A percentile compares a stretch with the other conserved stretches of the same genome.
Conservation (phyloP, 2,329 filamentous ascomycete species). For the Phoma herbarum region DNA sequence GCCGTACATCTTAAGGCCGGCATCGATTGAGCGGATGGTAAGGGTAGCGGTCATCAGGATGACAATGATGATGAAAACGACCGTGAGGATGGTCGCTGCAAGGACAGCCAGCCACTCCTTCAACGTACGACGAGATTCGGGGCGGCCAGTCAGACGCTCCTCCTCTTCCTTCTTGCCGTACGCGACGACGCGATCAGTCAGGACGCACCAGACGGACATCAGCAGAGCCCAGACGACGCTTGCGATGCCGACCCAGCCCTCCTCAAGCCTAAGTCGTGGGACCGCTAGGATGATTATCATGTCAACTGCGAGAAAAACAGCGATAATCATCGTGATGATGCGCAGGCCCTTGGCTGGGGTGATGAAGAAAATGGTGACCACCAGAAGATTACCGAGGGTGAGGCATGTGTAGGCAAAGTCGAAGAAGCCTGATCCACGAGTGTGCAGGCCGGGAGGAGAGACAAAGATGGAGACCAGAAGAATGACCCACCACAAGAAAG, state of each 20-base stretch:
- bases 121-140: slow-evolving; percentile 83
- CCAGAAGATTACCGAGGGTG: slow-evolving; percentile 76
- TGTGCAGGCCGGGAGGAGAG: slow-evolving; percentile 85
- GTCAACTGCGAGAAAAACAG: slow-evolving; percentile 73
- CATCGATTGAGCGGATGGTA: slow-evolving; percentile 80
- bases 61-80: slow-evolving; percentile 71
- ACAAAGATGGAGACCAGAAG: slow-evolving; percentile 90
- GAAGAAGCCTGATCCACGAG: slow-evolving; percentile 90
- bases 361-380: slow-evolving; percentile 85
- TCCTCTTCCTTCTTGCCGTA: slow-evolving; percentile 96
- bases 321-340: slow-evolving; percentile 73
- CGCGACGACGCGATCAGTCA: slow-evolving; percentile 81
- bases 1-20: slow-evolving; percentile 76
- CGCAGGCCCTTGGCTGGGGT: slow-evolving; percentile 82
- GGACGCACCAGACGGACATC: slow-evolving; percentile 79
- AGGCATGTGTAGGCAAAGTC: slow-evolving; percentile 84
- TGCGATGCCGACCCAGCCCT: slow-evolving; percentile 89
- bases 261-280: slow-evolving; percentile 77
- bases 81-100: slow-evolving; percentile 74
- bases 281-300: slow-evolving; percentile 82
- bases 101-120: slow-evolving; percentile 86
- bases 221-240: slow-evolving; percentile 85
- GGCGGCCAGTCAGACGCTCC: slow-evolving; percentile 86
- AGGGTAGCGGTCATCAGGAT: slow-evolving; percentile 82
- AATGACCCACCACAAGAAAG: slow-evolving; percentile 91